Conservation (phyloP, 1,284 basidiomycete species). For the Leccinum pseudoinsigne region DNA sequence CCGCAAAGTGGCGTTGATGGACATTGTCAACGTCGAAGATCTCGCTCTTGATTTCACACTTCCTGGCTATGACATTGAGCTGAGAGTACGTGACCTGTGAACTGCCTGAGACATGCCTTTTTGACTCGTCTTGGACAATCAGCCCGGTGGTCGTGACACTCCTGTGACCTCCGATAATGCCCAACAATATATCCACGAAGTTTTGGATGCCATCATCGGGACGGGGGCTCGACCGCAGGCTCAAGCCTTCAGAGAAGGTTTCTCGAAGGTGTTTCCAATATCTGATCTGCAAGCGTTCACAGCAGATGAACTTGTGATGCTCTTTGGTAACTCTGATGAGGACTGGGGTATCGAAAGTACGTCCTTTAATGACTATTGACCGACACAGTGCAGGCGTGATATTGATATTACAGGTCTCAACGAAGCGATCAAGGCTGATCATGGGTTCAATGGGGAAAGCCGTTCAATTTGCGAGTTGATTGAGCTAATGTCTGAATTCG, state of each 20-base stretch:
- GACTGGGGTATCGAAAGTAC: constrained; percentile 91
- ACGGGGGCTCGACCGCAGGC: constrained; percentile 74
- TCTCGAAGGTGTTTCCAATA: constrained; percentile 94
- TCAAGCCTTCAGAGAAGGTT: constrained; percentile 86
- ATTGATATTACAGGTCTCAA: constrained; percentile 58
- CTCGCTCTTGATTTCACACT: constrained; percentile 95
- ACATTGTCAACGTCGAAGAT: constrained; percentile 76
- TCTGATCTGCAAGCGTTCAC: constrained; percentile 90
- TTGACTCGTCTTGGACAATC: constrained; percentile 9
- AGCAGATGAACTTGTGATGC: constrained; percentile 88
- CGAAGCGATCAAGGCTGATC: constrained; percentile 94
- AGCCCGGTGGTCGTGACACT: constrained; percentile 79
- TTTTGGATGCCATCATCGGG: constrained; percentile 82
- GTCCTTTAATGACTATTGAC: constrained; percentile 26
- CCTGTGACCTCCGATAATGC: constrained; percentile 85
- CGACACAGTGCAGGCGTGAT: neutral
- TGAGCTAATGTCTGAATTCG: constrained; percentile 85
- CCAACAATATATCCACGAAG: constrained; percentile 82
- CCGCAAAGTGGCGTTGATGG: constrained; percentile 56
- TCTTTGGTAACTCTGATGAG: constrained; percentile 95
- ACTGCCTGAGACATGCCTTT: neutral
- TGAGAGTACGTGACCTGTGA: constrained; percentile 55
- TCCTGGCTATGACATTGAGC: constrained; percentile 92
- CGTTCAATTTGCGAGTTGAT: constrained; percentile 86
- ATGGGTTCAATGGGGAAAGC: constrained; percentile 96